A percentile compares a stretch with the other conserved stretches of the same genome.
phyloP scores from a whole-genome alignment of 75 land plant genomes.

The Sequoiadendron giganteum region DNA sequence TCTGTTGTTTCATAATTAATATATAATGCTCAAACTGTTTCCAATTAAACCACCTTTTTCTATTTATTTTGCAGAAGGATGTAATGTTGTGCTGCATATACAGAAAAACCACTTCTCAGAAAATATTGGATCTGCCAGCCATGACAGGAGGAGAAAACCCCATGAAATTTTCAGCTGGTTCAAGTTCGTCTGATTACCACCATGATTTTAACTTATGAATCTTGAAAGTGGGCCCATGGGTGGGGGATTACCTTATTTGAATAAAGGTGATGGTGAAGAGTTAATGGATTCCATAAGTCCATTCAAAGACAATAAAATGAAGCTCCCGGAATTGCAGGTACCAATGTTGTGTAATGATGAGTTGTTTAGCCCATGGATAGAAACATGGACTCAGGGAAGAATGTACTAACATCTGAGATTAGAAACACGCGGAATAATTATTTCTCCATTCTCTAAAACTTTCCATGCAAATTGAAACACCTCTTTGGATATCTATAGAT shows the following conservation, averaged over 20 bases:
- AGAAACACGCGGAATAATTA: not conserved
- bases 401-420: not conserved
- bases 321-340: not conserved
- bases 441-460: not conserved
- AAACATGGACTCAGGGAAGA: not conserved
- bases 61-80: conserved; percentile 35
- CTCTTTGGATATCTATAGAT: no score
- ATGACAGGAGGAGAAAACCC: not conserved
- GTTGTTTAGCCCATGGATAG: not conserved
- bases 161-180: not conserved
- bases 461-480: no score
- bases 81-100: conserved; percentile 62
- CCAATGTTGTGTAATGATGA: not conserved
- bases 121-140: conserved; percentile 43
- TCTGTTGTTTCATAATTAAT: no score
- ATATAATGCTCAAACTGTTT: no score
- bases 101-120: conserved; percentile 55
- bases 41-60: no score
- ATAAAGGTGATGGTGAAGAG: not conserved
- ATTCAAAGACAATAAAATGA: not conserved
- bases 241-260: not conserved
- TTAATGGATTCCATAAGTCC: not conserved
- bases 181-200: not conserved
- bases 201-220: not conserved
- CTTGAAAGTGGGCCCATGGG: not conserved